These are phyloP conservation scores for Datisca glomerata DNA, from an alignment of 306 rosid genomes.

Conservation along the genomic window DNA sequence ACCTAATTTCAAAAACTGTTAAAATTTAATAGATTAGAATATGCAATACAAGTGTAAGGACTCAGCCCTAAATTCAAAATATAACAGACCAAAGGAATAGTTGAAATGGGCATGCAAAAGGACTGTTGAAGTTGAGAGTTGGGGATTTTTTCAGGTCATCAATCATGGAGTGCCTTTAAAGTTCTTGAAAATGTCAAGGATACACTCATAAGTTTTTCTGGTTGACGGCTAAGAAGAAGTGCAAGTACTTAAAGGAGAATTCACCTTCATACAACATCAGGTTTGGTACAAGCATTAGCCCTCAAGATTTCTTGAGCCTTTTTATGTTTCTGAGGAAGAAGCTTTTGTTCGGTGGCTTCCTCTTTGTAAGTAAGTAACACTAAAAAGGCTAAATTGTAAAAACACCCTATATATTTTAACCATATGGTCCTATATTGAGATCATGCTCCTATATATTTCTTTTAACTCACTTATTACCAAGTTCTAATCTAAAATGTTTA, in stretches of 20 bases:
- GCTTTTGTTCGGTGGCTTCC: slow-evolving; percentile 42
- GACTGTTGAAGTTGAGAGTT: slow-evolving; percentile 49
- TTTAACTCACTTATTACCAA: too few relatives aligned
- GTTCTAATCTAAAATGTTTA: too few relatives aligned
- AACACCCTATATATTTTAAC: too few relatives aligned
- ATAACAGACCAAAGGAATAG: too few relatives aligned
- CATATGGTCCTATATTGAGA: too few relatives aligned
- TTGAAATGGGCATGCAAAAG: too few relatives aligned
- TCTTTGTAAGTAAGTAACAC: slow-evolving; percentile 26
- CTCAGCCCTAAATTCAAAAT: too few relatives aligned
- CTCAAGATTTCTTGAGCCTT: slow-evolving; percentile 41
- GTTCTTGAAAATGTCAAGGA: slow-evolving; percentile 29
- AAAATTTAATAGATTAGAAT: too few relatives aligned
- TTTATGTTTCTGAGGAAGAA: slow-evolving; percentile 40
- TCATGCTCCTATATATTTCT: too few relatives aligned
- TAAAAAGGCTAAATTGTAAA: too few relatives aligned
- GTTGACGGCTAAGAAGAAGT: slow-evolving; percentile 31
- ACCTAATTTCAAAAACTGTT: too few relatives aligned
- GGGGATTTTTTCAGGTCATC: slow-evolving; percentile 52
- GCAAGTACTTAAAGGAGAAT: slow-evolving; percentile 21
- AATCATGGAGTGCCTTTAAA: slow-evolving; percentile 46
- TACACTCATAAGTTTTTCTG: slow-evolving; percentile 42
- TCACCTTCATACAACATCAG: slow-evolving; percentile 24
- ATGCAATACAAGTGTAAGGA: too few relatives aligned
- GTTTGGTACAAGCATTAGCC: slow-evolving; percentile 40